phyloP scores from a whole-genome alignment of 2,329 filamentous ascomycete genomes.

The Ramichloridium luteum region DNA sequence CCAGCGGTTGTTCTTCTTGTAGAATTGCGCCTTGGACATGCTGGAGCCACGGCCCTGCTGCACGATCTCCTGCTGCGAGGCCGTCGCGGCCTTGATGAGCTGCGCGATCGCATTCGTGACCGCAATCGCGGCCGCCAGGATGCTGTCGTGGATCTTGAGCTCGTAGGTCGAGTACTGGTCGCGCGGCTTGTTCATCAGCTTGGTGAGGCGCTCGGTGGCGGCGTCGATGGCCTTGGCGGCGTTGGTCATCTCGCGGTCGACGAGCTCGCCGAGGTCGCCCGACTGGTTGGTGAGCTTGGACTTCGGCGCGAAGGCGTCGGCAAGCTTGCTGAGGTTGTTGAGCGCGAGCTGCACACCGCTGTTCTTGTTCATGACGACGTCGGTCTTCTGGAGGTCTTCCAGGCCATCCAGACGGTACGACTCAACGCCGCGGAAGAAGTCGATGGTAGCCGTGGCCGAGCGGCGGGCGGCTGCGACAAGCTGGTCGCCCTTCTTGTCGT shows the following conservation, averaged over 20 bases:
- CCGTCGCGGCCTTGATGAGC: slow-evolving; percentile 87
- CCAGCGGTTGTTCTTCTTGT: slow-evolving; percentile 99
- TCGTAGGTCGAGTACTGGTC: slow-evolving; percentile 95
- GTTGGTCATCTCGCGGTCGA: slow-evolving; percentile 83
- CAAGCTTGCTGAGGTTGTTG: slow-evolving; percentile 84
- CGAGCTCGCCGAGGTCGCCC: slow-evolving; percentile 83
- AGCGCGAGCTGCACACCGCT: slow-evolving; percentile 91
- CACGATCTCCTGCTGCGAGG: slow-evolving; percentile 91
- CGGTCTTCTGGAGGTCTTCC: slow-evolving; percentile 83
- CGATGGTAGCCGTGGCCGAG: slow-evolving; percentile 75
- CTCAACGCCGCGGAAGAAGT: slow-evolving; percentile 88
- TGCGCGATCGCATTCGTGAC: slow-evolving; percentile 89
- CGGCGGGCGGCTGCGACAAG: slow-evolving; percentile 71
- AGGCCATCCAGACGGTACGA: slow-evolving; percentile 88
- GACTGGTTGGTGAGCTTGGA: slow-evolving; percentile 66
- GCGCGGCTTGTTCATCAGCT: slow-evolving; percentile 90
- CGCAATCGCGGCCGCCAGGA: slow-evolving; percentile 81
- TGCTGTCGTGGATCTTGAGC: slow-evolving; percentile 88
- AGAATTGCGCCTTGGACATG: slow-evolving; percentile 75
- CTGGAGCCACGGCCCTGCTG: slow-evolving; percentile 72
- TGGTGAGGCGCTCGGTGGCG: slow-evolving; percentile 75
- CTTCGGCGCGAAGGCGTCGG: slow-evolving; percentile 82
- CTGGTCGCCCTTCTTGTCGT: slow-evolving; percentile 87
- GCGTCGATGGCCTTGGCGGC: slow-evolving; percentile 92
- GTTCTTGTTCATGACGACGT: slow-evolving; percentile 95